phyloP scores from a whole-genome alignment of 306 rosid genomes.

The Heteromeles arbutifolia region DNA sequence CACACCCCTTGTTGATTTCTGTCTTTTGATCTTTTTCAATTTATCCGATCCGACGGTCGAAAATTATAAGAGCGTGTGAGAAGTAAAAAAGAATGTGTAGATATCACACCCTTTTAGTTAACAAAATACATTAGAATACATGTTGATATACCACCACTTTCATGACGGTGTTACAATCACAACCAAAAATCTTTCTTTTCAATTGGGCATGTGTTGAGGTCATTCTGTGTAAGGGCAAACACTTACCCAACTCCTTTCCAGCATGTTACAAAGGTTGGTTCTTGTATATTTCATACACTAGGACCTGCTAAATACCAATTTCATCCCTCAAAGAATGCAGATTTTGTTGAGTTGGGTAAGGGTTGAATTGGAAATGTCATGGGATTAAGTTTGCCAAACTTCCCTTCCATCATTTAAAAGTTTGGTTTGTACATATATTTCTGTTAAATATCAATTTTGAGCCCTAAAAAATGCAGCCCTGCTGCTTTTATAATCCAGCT shows the following conservation, averaged over 20 bases:
- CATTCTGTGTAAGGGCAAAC: neutral
- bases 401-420: neutral
- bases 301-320: neutral
- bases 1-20: accelerated
- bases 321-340: neutral
- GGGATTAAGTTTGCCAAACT: neutral
- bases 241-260: neutral
- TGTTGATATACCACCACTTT: no score
- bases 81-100: accelerated
- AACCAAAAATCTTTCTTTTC: no score
- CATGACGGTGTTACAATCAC: no score
- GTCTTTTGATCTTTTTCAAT: accelerated
- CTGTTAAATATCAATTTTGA: neutral
- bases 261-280: neutral
- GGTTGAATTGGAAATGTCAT: neutral
- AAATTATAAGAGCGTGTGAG: no score
- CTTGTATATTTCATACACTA: neutral
- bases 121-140: no score
- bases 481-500: neutral
- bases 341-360: neutral
- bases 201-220: neutral
- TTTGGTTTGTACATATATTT: neutral
- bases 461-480: neutral
- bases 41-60: accelerated
- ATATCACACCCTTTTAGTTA: no score